Conservation (phyloP, 768 basidiomycete species). For the Wakefieldia striispora region DNA sequence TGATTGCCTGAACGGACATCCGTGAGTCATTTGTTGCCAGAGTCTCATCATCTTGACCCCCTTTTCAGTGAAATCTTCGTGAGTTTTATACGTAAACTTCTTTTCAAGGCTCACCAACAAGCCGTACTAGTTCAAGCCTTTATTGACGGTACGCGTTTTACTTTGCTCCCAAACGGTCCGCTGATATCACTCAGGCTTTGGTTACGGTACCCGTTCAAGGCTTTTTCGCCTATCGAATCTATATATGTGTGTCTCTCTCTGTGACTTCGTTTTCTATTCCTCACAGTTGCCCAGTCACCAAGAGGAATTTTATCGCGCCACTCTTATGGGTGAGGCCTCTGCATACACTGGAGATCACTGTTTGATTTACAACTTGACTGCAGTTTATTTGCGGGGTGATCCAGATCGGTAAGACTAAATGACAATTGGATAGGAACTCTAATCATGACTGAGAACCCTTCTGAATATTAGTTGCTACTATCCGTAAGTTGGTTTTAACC, state of each 20-base stretch:
- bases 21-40: background rate
- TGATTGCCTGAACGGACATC: background rate
- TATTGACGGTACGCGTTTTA: background rate
- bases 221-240: slow-evolving; percentile 13
- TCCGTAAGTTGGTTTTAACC: background rate
- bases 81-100: background rate
- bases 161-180: background rate
- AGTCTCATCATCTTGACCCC: background rate
- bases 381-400: too few species aligned
- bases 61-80: background rate
- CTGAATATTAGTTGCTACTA: background rate
- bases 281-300: slow-evolving; percentile 1
- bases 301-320: background rate
- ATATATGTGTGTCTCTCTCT: background rate
- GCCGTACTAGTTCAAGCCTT: background rate
- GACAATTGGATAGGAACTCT: background rate
- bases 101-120: background rate
- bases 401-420: slow-evolving; percentile 4
- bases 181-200: slow-evolving; percentile 2
- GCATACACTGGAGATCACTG: too few species aligned
- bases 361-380: too few species aligned
- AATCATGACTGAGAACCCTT: too few species aligned
- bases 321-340: background rate
- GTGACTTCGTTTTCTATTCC: background rate
- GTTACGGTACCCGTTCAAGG: slow-evolving; percentile 1